Evolutionary conservation across 73 alveolate species (phyloP).

Genomic region (Diophrys appendiculata): DNA sequence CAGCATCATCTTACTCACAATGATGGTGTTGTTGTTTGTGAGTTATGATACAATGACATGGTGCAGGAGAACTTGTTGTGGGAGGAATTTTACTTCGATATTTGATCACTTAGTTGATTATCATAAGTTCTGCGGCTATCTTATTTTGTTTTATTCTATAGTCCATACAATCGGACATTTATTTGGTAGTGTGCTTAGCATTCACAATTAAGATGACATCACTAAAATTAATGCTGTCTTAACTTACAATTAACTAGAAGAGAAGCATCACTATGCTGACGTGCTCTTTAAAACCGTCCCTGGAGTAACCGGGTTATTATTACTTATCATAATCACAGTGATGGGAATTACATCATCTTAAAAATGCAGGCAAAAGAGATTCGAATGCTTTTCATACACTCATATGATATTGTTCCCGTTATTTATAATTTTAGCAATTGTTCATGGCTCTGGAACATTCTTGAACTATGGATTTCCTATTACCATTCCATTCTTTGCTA

Average conservation of each 20-base stretch:
- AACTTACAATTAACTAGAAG: background rate
- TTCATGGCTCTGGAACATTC: constrained; percentile 18
- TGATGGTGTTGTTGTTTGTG: constrained; percentile 17
- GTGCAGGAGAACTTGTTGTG: constrained; percentile 5
- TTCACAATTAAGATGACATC: background rate
- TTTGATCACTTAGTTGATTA: constrained; percentile 6
- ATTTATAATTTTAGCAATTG: background rate
- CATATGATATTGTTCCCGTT: constrained; percentile 25
- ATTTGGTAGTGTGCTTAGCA: constrained; percentile 8
- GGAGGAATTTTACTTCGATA: background rate
- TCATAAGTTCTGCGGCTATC: constrained; percentile 29
- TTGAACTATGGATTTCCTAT: constrained; percentile 10
- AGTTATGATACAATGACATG: constrained; percentile 23
- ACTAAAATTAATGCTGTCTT: background rate
- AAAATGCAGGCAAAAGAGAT: constrained; percentile 2
- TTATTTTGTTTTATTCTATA: constrained; percentile 10
- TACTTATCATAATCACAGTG: background rate
- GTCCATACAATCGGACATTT: constrained; percentile 27
- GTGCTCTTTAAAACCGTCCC: constrained; percentile 6
- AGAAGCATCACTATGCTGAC: background rate
- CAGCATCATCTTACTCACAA: constrained; percentile 1
- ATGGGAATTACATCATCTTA: constrained; percentile 19
- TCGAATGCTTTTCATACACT: constrained; percentile 15
- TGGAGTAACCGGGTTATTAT: constrained; percentile 25
- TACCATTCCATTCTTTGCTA: constrained; percentile 9